Percentiles rank a stretch among this genome's conserved stretches.
Conservation (phyloP, 805 yeast genomes). For the Zygosaccharomyces bailii region DNA sequence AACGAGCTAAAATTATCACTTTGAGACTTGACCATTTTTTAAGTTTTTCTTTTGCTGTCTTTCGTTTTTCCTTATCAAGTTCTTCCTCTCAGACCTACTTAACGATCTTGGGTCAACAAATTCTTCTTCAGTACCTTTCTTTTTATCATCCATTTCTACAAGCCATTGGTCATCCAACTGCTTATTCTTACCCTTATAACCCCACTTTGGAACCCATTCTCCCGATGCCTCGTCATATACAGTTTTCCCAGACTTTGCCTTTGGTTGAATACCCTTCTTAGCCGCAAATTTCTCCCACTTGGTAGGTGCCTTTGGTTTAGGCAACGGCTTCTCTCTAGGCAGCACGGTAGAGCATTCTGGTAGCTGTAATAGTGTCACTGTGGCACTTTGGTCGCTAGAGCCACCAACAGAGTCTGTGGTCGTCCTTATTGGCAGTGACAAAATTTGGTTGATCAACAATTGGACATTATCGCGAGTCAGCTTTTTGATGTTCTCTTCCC, state of each 20-base stretch:
- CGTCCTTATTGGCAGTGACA: slow-evolving; percentile 83
- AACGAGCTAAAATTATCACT: slow-evolving; percentile 5
- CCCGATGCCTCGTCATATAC: slow-evolving; percentile 85
- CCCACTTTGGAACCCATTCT: slow-evolving; percentile 99
- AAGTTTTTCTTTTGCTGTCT: slow-evolving; percentile 81
- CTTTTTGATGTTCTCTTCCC: slow-evolving; percentile 60
- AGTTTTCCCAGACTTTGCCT: slow-evolving; percentile 84
- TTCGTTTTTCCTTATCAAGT: slow-evolving; percentile 77
- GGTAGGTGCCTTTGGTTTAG: slow-evolving; percentile 87
- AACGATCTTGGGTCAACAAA: slow-evolving; percentile 84
- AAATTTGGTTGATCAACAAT: slow-evolving; percentile 80
- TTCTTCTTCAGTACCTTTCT: slow-evolving; percentile 55
- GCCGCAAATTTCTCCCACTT: slow-evolving; percentile 97
- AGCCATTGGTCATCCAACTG: slow-evolving; percentile 87
- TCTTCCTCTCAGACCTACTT: slow-evolving; percentile 78
- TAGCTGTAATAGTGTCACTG: slow-evolving; percentile 75
- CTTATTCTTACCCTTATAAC: slow-evolving; percentile 91
- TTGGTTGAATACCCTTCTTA: slow-evolving; percentile 89
- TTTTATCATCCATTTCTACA: slow-evolving; percentile 85
- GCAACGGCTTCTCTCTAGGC: slow-evolving; percentile 95
- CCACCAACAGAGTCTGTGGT: slow-evolving; percentile 70
- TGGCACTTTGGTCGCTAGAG: slow-evolving; percentile 52
- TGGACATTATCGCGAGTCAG: slow-evolving; percentile 91
- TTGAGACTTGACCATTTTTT: slow-evolving; percentile 34
- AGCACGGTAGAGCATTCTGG: slow-evolving; percentile 79